These are phyloP conservation scores for Tympanopsis confertula DNA, from an alignment of 2,329 filamentous ascomycete genomes.

Conservation along the genomic window DNA sequence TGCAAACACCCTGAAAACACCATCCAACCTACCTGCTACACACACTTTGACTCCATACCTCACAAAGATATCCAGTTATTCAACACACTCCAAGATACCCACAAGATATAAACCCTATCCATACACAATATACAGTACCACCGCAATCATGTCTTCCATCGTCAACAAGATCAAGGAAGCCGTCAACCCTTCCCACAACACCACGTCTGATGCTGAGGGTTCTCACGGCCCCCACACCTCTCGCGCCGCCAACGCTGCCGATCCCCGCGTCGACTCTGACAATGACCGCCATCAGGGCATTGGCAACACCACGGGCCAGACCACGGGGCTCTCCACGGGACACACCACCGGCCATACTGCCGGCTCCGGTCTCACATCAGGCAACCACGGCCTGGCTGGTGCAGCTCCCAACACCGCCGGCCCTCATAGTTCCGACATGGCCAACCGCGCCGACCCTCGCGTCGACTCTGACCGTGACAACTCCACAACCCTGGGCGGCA, in stretches of 20 bases:
- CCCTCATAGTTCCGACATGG: conserved; percentile 8
- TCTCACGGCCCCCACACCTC: background rate
- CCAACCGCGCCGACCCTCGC: conserved; percentile 18
- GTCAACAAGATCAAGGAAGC: conserved; percentile 50
- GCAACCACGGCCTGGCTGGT: too few relatives aligned
- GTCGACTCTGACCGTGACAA: conserved; percentile 19
- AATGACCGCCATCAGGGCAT: background rate
- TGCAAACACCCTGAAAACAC: too few relatives aligned
- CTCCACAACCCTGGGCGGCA: conserved; percentile 14
- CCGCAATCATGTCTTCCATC: conserved; percentile 39
- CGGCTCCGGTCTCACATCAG: too few relatives aligned
- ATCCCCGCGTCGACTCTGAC: conserved; percentile 1
- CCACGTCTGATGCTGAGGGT: conserved; percentile 11
- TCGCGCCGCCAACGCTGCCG: background rate
- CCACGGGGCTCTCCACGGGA: too few relatives aligned
- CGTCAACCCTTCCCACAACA: conserved; percentile 28
- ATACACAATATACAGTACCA: conserved; percentile 6
- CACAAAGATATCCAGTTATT: background rate
- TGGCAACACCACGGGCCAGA: conserved; percentile 15
- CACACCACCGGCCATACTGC: too few relatives aligned
- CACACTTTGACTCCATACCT: too few relatives aligned
- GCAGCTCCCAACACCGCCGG: conserved; percentile 17
- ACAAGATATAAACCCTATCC: conserved; percentile 4
- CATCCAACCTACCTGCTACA: too few relatives aligned
- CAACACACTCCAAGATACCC: conserved; percentile 1